A percentile compares a stretch with the other conserved stretches of the same genome.
These are phyloP conservation scores for Coelastrella sp. DNA, from an alignment of 139 green algal species.

Conservation along the genomic window DNA sequence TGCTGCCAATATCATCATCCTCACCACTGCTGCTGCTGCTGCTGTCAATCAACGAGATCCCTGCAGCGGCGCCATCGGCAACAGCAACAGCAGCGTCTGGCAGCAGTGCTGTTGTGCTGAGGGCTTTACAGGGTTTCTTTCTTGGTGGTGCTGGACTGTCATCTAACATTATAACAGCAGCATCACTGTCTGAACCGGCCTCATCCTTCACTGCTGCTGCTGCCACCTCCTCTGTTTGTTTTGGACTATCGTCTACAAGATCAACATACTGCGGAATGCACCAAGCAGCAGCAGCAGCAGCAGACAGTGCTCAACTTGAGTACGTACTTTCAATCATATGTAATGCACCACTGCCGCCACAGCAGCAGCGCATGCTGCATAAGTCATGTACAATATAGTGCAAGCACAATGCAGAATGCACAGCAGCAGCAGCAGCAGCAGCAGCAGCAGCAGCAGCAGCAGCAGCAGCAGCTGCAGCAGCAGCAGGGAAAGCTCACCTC, in stretches of 20 bases:
- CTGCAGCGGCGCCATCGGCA: background rate
- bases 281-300: background rate
- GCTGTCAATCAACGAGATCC: background rate
- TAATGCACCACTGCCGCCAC: too few relatives aligned
- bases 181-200: background rate
- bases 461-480: constrained; percentile 13
- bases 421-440: background rate
- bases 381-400: too few relatives aligned
- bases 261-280: background rate
- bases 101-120: background rate
- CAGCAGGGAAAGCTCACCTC: background rate
- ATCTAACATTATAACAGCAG: background rate
- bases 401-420: too few relatives aligned
- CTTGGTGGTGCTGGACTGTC: background rate
- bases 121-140: background rate
- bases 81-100: constrained; percentile 14
- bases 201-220: background rate
- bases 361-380: too few relatives aligned
- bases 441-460: background rate
- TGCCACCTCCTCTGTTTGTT: background rate
- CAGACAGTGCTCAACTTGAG: background rate
- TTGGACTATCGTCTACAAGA: background rate
- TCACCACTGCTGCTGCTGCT: constrained; percentile 18
- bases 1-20: background rate
- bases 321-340: too few relatives aligned